Conservation (phyloP, 2,329 filamentous ascomycete species). For the Nothophaeocryptopus gaeumannii region DNA sequence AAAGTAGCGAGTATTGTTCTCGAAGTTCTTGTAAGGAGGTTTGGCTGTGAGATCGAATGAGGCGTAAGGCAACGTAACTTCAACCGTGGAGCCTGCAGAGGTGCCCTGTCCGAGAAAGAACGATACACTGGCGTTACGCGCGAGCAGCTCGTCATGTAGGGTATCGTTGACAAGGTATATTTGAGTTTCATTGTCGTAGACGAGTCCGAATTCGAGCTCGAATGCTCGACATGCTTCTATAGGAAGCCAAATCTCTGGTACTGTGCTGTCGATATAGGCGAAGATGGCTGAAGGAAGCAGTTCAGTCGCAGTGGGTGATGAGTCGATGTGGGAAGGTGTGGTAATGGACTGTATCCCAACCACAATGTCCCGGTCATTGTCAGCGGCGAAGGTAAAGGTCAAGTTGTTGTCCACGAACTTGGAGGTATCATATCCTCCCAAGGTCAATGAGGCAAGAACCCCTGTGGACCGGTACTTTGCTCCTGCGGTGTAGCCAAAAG, state of each 20-base stretch:
- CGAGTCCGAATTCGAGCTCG: conserved; percentile 61
- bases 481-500: conserved; percentile 73
- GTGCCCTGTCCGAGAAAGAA: conserved; percentile 42
- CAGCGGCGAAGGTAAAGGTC: conserved; percentile 56
- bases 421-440: conserved; percentile 68
- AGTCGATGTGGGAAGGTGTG: conserved; percentile 29
- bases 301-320: conserved; percentile 34
- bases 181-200: conserved; percentile 61
- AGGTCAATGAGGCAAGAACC: conserved; percentile 52
- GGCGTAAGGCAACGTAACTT: conserved; percentile 49
- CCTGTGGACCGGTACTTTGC: conserved; percentile 59
- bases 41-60: conserved; percentile 49
- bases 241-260: conserved; percentile 50
- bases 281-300: conserved; percentile 41
- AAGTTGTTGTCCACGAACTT: conserved; percentile 61
- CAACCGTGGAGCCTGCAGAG: conserved; percentile 37
- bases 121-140: conserved; percentile 43
- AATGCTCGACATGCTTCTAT: conserved; percentile 60
- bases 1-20: conserved; percentile 63
- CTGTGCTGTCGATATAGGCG: conserved; percentile 49
- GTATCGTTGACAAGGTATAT: conserved; percentile 63
- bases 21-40: conserved; percentile 48
- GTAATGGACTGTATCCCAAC: conserved; percentile 51
- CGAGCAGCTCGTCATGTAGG: conserved; percentile 51
- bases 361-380: conserved; percentile 59